These are phyloP conservation scores for Aurinia saxatilis DNA, from an alignment of 345 rosid genomes.

Conservation along the genomic window DNA sequence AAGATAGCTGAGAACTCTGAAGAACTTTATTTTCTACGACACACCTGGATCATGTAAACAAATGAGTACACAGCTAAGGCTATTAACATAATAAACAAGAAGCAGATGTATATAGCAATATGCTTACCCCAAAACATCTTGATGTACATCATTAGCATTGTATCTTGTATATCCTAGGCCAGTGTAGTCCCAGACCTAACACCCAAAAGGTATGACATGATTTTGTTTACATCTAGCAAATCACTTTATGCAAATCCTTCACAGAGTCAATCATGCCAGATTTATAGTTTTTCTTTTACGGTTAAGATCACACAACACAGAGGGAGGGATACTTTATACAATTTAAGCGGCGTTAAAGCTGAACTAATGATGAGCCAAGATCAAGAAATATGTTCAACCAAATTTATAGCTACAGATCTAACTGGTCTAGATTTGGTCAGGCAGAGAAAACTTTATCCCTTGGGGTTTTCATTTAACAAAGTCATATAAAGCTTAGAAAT, in stretches of 20 bases:
- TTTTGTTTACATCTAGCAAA: not conserved
- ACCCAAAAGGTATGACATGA: not conserved
- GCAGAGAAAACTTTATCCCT: not conserved
- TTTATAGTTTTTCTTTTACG: not conserved
- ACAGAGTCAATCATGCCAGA: not conserved
- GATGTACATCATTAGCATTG: slow-evolving; percentile 67
- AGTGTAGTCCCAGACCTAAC: slow-evolving; percentile 95
- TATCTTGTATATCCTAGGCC: slow-evolving; percentile 85
- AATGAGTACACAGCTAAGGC: not conserved
- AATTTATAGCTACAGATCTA: not conserved
- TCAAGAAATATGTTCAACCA: not conserved
- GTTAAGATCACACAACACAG: not conserved
- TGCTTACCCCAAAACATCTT: slow-evolving; percentile 77
- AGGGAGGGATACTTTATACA: not conserved
- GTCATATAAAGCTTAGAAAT: not conserved
- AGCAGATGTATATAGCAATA: too few species aligned
- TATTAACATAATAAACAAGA: not conserved
- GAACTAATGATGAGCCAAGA: not conserved
- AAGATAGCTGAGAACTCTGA: slow-evolving; percentile 61
- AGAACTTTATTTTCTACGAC: slow-evolving; percentile 97
- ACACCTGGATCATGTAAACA: slow-evolving; percentile 48
- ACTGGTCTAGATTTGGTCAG: too few species aligned
- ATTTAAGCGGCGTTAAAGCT: not conserved
- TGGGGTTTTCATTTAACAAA: not conserved
- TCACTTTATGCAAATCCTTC: not conserved